A percentile compares a stretch with the other conserved stretches of the same genome.
Conservation (phyloP, 1,284 basidiomycete species). For the Boletus nobilissimus region DNA sequence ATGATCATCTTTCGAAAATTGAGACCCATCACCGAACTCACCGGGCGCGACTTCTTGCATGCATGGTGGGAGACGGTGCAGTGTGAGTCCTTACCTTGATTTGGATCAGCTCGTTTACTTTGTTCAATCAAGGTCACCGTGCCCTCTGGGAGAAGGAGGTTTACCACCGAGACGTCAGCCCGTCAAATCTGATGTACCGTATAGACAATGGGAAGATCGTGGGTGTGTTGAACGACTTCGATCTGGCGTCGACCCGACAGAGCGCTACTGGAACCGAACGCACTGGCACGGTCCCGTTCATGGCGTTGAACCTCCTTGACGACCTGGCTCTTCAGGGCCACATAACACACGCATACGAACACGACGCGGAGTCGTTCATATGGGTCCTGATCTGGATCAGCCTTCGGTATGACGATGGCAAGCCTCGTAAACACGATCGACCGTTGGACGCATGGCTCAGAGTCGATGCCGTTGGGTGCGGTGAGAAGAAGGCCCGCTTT, state of each 20-base stretch:
- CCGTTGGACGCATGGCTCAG: not conserved
- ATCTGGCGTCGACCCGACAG: not conserved
- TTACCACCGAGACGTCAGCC: conserved; percentile 46
- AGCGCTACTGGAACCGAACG: conserved; percentile 27
- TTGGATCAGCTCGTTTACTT: not conserved
- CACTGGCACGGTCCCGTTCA: conserved; percentile 48
- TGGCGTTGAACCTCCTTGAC: conserved; percentile 44
- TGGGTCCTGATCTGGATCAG: not conserved
- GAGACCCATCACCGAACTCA: conserved; percentile 22
- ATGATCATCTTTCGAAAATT: conserved; percentile 29
- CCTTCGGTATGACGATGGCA: conserved; percentile 3
- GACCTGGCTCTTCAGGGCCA: conserved; percentile 22
- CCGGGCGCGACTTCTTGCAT: conserved; percentile 4
- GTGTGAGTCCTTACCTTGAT: conserved; percentile 6
- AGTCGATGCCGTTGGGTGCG: not conserved
- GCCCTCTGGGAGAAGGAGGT: conserved; percentile 42
- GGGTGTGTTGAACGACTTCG: conserved; percentile 45
- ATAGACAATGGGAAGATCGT: not conserved
- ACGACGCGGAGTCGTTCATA: conserved; percentile 45
- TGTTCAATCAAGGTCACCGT: conserved; percentile 39
- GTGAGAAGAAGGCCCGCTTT: not conserved
- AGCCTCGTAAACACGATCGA: not conserved
- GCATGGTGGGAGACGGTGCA: conserved; percentile 18
- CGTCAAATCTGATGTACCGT: no score
- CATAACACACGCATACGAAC: conserved; percentile 38